These are phyloP conservation scores for Arthromyces matolae DNA, from an alignment of 768 basidiomycete species.

Conservation along the genomic window DNA sequence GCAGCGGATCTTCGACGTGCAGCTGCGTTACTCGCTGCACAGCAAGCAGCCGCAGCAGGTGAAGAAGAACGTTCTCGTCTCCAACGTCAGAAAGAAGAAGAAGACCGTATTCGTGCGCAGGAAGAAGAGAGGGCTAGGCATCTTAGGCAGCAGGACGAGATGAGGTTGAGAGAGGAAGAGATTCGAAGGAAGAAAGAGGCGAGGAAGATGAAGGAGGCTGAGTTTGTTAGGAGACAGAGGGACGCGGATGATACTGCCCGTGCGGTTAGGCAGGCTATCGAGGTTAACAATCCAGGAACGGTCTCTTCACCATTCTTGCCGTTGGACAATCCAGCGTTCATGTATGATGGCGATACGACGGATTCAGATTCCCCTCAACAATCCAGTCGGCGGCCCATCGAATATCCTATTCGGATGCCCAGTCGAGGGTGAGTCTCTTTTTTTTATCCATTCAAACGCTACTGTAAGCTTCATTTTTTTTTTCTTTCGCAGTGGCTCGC, in stretches of 20 bases:
- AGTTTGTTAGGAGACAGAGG: conserved; percentile 53
- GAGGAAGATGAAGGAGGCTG: conserved; percentile 52
- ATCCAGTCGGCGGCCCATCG: not conserved
- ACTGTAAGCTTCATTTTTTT: not conserved
- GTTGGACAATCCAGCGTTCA: conserved; percentile 55
- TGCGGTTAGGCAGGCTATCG: conserved; percentile 34
- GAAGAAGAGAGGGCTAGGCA: conserved; percentile 18
- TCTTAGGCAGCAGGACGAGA: conserved; percentile 40
- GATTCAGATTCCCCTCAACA: conserved; percentile 37
- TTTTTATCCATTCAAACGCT: conserved; percentile 6
- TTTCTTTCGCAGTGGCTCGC: conserved; percentile 2
- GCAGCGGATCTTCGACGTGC: conserved; percentile 21
- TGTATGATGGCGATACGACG: conserved; percentile 45
- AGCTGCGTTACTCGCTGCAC: conserved; percentile 21
- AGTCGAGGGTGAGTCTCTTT: conserved; percentile 32
- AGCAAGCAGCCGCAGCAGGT: conserved; percentile 16
- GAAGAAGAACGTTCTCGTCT: conserved; percentile 15
- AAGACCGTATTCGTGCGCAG: not conserved
- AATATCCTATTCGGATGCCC: conserved; percentile 7
- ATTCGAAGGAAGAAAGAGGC: conserved; percentile 34
- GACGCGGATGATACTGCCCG: conserved; percentile 54
- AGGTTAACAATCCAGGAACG: conserved; percentile 21
- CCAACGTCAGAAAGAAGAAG: conserved; percentile 39
- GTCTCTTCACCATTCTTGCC: conserved; percentile 35
- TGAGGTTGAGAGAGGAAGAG: conserved; percentile 45